Evolutionary conservation across 2,329 filamentous ascomycete species (phyloP).

Genomic region (Aulographum hederae): DNA sequence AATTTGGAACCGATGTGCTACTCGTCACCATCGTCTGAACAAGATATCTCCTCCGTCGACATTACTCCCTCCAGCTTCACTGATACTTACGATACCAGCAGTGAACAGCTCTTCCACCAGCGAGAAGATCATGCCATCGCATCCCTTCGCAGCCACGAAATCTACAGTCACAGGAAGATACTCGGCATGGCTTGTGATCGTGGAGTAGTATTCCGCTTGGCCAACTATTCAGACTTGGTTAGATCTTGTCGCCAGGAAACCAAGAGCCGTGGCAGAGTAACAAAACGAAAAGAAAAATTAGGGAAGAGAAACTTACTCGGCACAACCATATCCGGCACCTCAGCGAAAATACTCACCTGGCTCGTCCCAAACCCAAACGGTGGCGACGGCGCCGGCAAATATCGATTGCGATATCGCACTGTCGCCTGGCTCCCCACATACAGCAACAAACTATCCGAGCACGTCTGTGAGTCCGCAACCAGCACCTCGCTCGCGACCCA

Average conservation of each 20-base stretch:
- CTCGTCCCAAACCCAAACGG: neutral
- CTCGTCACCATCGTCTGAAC: neutral
- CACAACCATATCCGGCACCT: neutral
- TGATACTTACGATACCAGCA: constrained; percentile 27
- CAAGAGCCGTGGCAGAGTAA: too few relatives aligned
- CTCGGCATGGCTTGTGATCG: constrained; percentile 29
- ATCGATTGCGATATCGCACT: constrained; percentile 26
- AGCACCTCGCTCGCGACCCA: constrained; percentile 32
- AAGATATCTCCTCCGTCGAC: neutral
- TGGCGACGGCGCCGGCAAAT: neutral
- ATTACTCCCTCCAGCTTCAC: neutral
- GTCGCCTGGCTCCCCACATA: constrained; percentile 25
- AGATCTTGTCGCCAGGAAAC: too few relatives aligned
- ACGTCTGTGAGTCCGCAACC: constrained; percentile 21
- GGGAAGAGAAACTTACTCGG: neutral
- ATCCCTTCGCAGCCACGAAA: constrained; percentile 39
- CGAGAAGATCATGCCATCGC: constrained; percentile 39
- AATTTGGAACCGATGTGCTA: too few relatives aligned
- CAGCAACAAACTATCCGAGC: constrained; percentile 30
- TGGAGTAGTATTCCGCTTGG: constrained; percentile 25
- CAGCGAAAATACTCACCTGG: neutral
- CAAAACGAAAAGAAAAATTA: neutral
- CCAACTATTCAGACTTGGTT: too few relatives aligned
- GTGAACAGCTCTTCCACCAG: constrained; percentile 32
- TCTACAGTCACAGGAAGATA: constrained; percentile 39